phyloP scores from a whole-genome alignment of 495 filamentous ascomycete species.

The Oleoguttula mirabilis region DNA sequence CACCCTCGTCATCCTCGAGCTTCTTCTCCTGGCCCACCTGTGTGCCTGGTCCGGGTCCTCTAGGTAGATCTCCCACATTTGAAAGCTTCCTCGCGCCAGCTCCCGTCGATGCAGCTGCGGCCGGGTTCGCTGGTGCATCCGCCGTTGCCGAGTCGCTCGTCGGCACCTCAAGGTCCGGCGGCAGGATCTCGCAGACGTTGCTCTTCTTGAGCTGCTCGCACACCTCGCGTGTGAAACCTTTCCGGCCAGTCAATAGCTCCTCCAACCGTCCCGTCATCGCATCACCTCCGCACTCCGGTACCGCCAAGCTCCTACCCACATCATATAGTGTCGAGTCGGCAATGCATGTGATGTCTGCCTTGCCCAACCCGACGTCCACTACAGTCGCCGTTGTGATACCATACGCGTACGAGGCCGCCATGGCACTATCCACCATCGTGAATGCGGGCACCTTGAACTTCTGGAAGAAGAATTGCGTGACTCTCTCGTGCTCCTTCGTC shows the following conservation, averaged over 20 bases:
- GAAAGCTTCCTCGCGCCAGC: slow-evolving; percentile 31
- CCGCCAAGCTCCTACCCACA: slow-evolving; percentile 45
- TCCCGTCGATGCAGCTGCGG: slow-evolving; percentile 43
- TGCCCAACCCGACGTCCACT: slow-evolving; percentile 79
- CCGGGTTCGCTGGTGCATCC: slow-evolving; percentile 48
- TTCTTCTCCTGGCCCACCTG: slow-evolving; percentile 41
- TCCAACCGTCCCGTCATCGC: slow-evolving; percentile 69
- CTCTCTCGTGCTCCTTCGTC: slow-evolving; percentile 61
- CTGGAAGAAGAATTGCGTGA: slow-evolving; percentile 90
- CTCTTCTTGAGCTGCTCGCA: slow-evolving; percentile 90
- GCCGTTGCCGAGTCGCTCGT: slow-evolving; percentile 32
- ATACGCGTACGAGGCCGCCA: slow-evolving; percentile 74
- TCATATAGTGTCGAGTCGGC: slow-evolving; percentile 60
- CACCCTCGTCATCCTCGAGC: slow-evolving; percentile 59
- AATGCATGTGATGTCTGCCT: slow-evolving; percentile 83
- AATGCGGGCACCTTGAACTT: slow-evolving; percentile 90
- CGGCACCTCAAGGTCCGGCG: slow-evolving; percentile 49
- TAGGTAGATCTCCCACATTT: slow-evolving; percentile 29
- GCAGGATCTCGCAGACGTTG: slow-evolving; percentile 76
- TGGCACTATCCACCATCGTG: slow-evolving; percentile 69
- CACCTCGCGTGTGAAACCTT: slow-evolving; percentile 72
- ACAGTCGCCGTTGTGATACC: slow-evolving; percentile 65
- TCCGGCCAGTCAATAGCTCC: slow-evolving; percentile 48
- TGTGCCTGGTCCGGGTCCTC: slow-evolving; percentile 42
- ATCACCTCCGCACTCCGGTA: slow-evolving; percentile 72